These are phyloP conservation scores for Bipolaris sorokiniana DNA, from an alignment of 2,329 filamentous ascomycete genomes.

Conservation along the genomic window DNA sequence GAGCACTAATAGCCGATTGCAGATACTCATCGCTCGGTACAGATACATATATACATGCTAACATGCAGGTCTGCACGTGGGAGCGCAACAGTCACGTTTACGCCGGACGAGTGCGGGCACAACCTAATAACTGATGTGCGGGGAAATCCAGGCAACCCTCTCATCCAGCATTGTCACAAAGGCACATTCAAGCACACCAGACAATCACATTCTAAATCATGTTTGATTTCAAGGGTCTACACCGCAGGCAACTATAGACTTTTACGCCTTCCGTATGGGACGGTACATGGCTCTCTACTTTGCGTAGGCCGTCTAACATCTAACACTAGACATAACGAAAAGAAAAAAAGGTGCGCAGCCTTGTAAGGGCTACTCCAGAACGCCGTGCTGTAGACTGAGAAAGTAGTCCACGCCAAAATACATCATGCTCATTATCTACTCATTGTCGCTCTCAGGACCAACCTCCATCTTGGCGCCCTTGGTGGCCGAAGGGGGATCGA, in stretches of 20 bases:
- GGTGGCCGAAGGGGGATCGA: slow-evolving; percentile 28
- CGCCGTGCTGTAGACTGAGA: slow-evolving; percentile 23
- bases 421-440: slow-evolving; percentile 29
- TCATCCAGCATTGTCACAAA: background rate
- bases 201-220: slow-evolving; percentile 2
- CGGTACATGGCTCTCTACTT: slow-evolving; percentile 19
- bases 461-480: slow-evolving; percentile 46
- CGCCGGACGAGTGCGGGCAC: slow-evolving; percentile 10
- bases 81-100: slow-evolving; percentile 6
- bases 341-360: slow-evolving; percentile 18
- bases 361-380: slow-evolving; percentile 21
- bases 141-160: slow-evolving; percentile 5
- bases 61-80: background rate
- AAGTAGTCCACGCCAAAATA: slow-evolving; percentile 26
- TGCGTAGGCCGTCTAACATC: slow-evolving; percentile 19
- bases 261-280: slow-evolving; percentile 7
- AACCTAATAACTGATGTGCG: slow-evolving; percentile 3
- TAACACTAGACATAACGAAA: slow-evolving; percentile 22
- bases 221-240: slow-evolving; percentile 7
- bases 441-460: slow-evolving; percentile 40
- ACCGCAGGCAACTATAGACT: slow-evolving; percentile 18
- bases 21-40: background rate
- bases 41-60: background rate
- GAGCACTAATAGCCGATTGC: background rate
- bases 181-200: background rate